Evolutionary conservation across 306 rosid genomes (phyloP).

Genomic region (Dryas drummondii): DNA sequence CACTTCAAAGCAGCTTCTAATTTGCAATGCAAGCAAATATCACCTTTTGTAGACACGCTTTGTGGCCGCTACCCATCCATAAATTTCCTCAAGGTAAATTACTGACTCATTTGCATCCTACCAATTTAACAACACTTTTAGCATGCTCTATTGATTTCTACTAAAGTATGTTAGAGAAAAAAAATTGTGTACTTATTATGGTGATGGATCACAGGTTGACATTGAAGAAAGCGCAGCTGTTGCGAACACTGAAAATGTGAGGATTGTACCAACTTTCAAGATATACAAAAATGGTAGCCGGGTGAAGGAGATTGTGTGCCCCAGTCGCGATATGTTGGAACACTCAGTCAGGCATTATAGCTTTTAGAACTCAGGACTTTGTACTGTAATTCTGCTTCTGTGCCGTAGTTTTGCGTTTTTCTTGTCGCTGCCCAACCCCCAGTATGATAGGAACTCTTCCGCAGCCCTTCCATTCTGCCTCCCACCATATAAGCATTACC

Average conservation of each 20-base stretch:
- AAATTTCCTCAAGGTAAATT: slow-evolving; percentile 78
- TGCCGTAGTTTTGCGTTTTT: slow-evolving; percentile 32
- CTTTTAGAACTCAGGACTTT: slow-evolving; percentile 44
- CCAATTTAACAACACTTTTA: background rate
- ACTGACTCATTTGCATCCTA: background rate
- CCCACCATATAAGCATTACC: slow-evolving; percentile 47
- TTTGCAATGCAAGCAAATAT: slow-evolving; percentile 68
- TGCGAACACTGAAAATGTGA: slow-evolving; percentile 68
- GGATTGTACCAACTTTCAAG: slow-evolving; percentile 94
- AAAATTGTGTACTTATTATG: slow-evolving; percentile 16
- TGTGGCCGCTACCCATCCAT: slow-evolving; percentile 81
- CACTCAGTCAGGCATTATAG: slow-evolving; percentile 91
- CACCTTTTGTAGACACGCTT: slow-evolving; percentile 68
- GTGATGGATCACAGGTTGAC: slow-evolving; percentile 65
- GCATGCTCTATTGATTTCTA: background rate
- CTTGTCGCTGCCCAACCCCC: slow-evolving; percentile 31
- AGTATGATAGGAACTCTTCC: slow-evolving; percentile 35
- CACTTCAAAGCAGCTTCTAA: slow-evolving; percentile 75
- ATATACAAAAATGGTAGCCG: slow-evolving; percentile 83
- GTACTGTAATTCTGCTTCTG: slow-evolving; percentile 29
- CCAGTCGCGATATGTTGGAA: slow-evolving; percentile 83
- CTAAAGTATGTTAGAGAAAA: background rate
- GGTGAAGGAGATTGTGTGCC: slow-evolving; percentile 85
- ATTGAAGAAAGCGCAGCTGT: slow-evolving; percentile 54
- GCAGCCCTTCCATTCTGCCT: slow-evolving; percentile 41